phyloP scores from a whole-genome alignment of 345 rosid species.

The Hevea brasiliensis region DNA sequence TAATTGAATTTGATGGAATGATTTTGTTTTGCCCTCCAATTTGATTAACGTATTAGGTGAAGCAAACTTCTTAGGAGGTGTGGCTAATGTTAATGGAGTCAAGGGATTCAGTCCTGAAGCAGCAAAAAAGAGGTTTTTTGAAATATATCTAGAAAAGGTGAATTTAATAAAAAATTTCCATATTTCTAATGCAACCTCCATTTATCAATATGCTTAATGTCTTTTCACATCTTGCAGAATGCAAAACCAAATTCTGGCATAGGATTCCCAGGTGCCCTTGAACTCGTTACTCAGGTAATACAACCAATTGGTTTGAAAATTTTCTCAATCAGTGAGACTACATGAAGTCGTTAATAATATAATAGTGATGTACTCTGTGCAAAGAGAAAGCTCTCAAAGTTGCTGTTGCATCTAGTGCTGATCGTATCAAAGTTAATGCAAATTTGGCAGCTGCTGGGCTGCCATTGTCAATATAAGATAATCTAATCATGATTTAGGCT shows the following conservation, averaged over 20 bases:
- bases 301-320: background rate
- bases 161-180: conserved; percentile 8
- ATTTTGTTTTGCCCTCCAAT: background rate
- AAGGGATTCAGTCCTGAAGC: conserved; percentile 58
- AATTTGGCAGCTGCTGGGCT: conserved; percentile 90
- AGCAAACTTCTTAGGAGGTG: conserved; percentile 89
- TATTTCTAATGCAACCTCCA: conserved; percentile 7
- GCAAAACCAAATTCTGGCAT: conserved; percentile 96
- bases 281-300: conserved; percentile 80
- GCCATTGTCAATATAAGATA: conserved; percentile 62
- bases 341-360: background rate
- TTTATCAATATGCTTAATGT: conserved; percentile 4
- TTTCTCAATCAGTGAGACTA: conserved; percentile 9
- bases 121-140: conserved; percentile 83
- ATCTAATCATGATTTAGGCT: background rate
- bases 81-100: conserved; percentile 82
- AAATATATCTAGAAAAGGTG: conserved; percentile 89
- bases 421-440: conserved; percentile 91
- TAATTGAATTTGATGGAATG: background rate
- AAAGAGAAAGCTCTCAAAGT: conserved; percentile 85
- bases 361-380: conserved; percentile 48
- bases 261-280: conserved; percentile 92
- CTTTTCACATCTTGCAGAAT: conserved; percentile 43
- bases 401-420: conserved; percentile 97
- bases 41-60: conserved; percentile 53